A percentile compares a stretch with the other conserved stretches of the same genome.
phyloP scores from a whole-genome alignment of 345 rosid species.

The Hibiscus tridactylites region DNA sequence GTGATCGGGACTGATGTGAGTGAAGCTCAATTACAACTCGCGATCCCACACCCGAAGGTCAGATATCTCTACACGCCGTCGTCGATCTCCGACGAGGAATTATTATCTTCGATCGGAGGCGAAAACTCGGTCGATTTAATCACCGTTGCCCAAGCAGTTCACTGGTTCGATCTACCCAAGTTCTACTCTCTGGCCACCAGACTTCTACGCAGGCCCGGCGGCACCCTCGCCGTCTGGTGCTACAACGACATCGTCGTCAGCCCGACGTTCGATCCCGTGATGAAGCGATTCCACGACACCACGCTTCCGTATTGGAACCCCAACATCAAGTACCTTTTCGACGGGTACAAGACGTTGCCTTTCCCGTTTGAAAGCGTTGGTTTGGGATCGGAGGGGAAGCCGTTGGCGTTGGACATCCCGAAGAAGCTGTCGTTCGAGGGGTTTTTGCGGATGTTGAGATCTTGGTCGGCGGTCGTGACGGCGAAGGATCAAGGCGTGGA shows the following conservation, averaged over 20 bases:
- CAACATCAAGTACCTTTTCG: slow-evolving; percentile 17
- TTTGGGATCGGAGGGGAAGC: slow-evolving; percentile 50
- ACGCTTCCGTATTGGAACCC: slow-evolving; percentile 44
- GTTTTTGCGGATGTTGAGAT: slow-evolving; percentile 30
- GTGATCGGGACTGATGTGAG: slow-evolving; percentile 57
- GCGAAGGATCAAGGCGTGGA: slow-evolving; percentile 59
- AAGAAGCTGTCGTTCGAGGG: slow-evolving; percentile 45
- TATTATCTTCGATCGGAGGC: slow-evolving; percentile 34
- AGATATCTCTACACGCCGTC: slow-evolving; percentile 42
- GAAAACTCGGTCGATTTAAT: slow-evolving; percentile 53
- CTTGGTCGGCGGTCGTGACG: slow-evolving; percentile 36
- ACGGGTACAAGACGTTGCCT: slow-evolving; percentile 43
- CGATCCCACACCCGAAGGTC: slow-evolving; percentile 33
- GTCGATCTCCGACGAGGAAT: slow-evolving; percentile 43
- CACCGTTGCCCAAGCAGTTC: slow-evolving; percentile 46
- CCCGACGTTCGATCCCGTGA: slow-evolving; percentile 40
- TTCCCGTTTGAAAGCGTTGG: slow-evolving; percentile 59
- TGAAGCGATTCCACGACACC: slow-evolving; percentile 31
- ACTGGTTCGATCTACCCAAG: slow-evolving; percentile 59
- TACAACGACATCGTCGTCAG: slow-evolving; percentile 34
- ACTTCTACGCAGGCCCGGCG: slow-evolving; percentile 50
- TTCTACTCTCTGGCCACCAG: slow-evolving; percentile 44
- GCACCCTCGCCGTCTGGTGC: slow-evolving; percentile 54
- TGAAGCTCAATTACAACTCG: slow-evolving; percentile 42
- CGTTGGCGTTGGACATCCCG: slow-evolving; percentile 37